phyloP scores from a whole-genome alignment of 352 stramenopile genomes.

The Phytophthora rubi region DNA sequence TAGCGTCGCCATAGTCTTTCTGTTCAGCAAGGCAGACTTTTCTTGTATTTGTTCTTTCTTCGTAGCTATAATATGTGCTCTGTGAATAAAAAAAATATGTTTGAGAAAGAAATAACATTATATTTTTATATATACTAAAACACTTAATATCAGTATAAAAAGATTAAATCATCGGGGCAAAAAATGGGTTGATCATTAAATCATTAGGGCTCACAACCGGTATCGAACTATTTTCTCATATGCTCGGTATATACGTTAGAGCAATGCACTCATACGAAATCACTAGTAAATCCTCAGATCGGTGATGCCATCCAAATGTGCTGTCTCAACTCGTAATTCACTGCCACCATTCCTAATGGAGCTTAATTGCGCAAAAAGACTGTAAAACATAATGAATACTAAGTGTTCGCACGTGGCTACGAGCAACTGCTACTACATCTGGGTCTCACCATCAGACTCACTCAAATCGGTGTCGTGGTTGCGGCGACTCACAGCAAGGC shows the following conservation, averaged over 20 bases:
- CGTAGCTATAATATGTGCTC: too few relatives aligned
- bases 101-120: too few relatives aligned
- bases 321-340: not conserved
- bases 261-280: not conserved
- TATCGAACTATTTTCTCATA: not conserved
- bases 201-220: not conserved
- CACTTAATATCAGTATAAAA: too few relatives aligned
- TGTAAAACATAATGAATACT: not conserved
- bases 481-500: not conserved
- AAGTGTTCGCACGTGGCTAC: not conserved
- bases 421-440: not conserved
- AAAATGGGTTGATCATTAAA: too few relatives aligned
- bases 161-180: too few relatives aligned
- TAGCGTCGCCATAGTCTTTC: too few relatives aligned
- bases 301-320: not conserved
- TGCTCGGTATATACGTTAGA: not conserved
- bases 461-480: not conserved
- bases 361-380: not conserved
- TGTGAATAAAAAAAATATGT: too few relatives aligned
- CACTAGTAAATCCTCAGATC: not conserved
- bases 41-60: too few relatives aligned
- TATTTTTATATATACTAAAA: too few relatives aligned
- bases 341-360: not conserved
- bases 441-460: not conserved
- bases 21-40: too few relatives aligned